phyloP scores from a whole-genome alignment of 495 filamentous ascomycete genomes.

The Penicillium chermesinum region DNA sequence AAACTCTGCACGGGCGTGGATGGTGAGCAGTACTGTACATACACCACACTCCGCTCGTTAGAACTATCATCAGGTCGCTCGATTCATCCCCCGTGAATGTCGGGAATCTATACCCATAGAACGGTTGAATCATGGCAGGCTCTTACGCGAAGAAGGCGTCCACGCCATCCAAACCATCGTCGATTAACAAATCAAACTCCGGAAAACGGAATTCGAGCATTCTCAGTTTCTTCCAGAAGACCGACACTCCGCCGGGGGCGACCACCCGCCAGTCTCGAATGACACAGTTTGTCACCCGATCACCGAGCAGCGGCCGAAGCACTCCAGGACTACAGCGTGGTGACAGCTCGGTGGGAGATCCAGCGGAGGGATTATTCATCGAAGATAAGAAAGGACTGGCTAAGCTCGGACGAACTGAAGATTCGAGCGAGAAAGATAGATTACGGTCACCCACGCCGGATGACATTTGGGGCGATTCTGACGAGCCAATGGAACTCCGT shows the following conservation, averaged over 20 bases:
- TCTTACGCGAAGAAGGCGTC: slow-evolving; percentile 20
- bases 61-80: no score
- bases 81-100: not conserved
- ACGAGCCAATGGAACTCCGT: slow-evolving; percentile 13
- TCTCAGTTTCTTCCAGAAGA: slow-evolving; percentile 76
- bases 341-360: slow-evolving; percentile 12
- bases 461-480: slow-evolving; percentile 34
- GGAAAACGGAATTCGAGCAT: slow-evolving; percentile 66
- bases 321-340: slow-evolving; percentile 17
- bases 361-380: slow-evolving; percentile 35
- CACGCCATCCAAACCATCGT: slow-evolving; percentile 24
- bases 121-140: slow-evolving; percentile 17
- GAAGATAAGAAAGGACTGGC: slow-evolving; percentile 35
- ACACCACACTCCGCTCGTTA: not conserved
- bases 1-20: not conserved
- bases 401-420: slow-evolving; percentile 4
- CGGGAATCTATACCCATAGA: not conserved
- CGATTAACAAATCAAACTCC: slow-evolving; percentile 9
- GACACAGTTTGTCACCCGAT: slow-evolving; percentile 34
- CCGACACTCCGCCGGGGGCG: slow-evolving; percentile 41
- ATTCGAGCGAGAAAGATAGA: slow-evolving; percentile 4
- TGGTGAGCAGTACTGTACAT: slow-evolving; percentile 5
- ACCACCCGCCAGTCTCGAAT: slow-evolving; percentile 35
- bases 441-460: slow-evolving; percentile 28
- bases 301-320: slow-evolving; percentile 17